Evolutionary conservation across 805 yeast genomes (phyloP).

Genomic region (Metschnikowia similis): DNA sequence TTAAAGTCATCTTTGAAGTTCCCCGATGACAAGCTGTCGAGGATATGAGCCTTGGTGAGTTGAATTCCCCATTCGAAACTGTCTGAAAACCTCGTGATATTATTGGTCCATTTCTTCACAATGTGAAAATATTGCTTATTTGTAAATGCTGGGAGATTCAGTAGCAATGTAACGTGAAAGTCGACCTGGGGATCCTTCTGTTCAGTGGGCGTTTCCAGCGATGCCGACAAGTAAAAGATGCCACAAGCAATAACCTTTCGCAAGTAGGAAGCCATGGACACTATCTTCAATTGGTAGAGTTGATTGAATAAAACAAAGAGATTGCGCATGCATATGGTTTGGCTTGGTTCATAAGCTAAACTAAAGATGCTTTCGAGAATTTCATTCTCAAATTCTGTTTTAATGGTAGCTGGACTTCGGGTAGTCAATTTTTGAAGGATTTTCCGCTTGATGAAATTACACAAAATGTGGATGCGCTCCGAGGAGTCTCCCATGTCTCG

Average conservation of each 20-base stretch:
- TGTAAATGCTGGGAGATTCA: conserved; percentile 53
- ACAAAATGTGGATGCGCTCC: conserved; percentile 34
- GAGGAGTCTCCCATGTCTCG: conserved; percentile 29
- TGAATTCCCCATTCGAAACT: conserved; percentile 38
- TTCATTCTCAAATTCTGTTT: conserved; percentile 43
- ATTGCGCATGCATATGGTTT: conserved; percentile 16
- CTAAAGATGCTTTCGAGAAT: conserved; percentile 37
- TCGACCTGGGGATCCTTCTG: conserved; percentile 17
- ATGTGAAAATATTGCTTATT: conserved; percentile 55
- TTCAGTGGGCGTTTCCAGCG: conserved; percentile 22
- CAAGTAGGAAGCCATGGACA: conserved; percentile 63
- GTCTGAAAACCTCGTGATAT: conserved; percentile 25
- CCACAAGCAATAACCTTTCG: conserved; percentile 85
- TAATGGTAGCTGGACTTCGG: conserved; percentile 22
- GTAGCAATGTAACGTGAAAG: conserved; percentile 53
- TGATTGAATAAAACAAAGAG: conserved; percentile 50
- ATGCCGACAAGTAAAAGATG: conserved; percentile 53
- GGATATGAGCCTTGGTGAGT: conserved; percentile 27
- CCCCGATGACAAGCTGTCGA: conserved; percentile 27
- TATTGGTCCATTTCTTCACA: conserved; percentile 44
- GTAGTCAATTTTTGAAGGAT: conserved; percentile 24
- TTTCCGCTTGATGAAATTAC: conserved; percentile 42
- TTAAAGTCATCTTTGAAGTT: conserved; percentile 15
- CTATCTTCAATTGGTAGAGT: conserved; percentile 45
- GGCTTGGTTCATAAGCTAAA: conserved; percentile 19